Evolutionary conservation across 139 green algal species (phyloP).

Genomic region (Zygnema cylindricum): DNA sequence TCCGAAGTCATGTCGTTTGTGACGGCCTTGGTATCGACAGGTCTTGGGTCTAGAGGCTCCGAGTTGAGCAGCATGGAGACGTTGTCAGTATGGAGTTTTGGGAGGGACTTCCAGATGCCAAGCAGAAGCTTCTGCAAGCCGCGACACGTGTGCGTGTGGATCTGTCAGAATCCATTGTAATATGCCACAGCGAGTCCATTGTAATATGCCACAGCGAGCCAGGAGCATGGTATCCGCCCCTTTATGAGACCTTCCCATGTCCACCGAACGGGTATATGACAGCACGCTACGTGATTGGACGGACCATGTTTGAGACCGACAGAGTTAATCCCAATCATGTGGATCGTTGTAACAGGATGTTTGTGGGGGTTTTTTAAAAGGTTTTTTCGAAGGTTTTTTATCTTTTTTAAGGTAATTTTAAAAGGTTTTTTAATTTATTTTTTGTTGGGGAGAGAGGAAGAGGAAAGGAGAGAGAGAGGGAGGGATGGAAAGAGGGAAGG

Average conservation of each 20-base stretch:
- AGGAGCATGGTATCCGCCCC: slow-evolving; percentile 58
- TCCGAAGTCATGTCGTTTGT: slow-evolving; percentile 52
- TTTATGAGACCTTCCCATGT: slow-evolving; percentile 59
- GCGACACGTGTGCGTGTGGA: not conserved
- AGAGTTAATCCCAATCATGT: slow-evolving; percentile 53
- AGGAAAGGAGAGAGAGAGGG: no score
- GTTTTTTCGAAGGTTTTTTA: no score
- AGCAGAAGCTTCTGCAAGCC: slow-evolving; percentile 8
- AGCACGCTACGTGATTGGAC: slow-evolving; percentile 45
- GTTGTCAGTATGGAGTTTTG: slow-evolving; percentile 29
- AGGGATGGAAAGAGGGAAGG: no score
- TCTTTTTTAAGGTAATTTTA: no score
- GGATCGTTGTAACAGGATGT: slow-evolving; percentile 60
- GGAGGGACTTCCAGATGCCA: slow-evolving; percentile 32
- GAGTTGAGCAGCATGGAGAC: slow-evolving; percentile 52
- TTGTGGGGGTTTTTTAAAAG: no score
- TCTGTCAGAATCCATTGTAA: slow-evolving; percentile 40
- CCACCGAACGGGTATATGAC: slow-evolving; percentile 38
- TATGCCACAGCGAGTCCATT: slow-evolving; percentile 62
- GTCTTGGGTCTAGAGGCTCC: not conserved
- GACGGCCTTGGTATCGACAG: slow-evolving; percentile 12
- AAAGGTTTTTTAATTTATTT: no score
- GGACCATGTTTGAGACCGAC: slow-evolving; percentile 70
- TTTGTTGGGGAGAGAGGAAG: no score
- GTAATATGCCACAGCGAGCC: no score